Conservation (phyloP, 2,329 filamentous ascomycete genomes). For the Blastomyces gilchristii region DNA sequence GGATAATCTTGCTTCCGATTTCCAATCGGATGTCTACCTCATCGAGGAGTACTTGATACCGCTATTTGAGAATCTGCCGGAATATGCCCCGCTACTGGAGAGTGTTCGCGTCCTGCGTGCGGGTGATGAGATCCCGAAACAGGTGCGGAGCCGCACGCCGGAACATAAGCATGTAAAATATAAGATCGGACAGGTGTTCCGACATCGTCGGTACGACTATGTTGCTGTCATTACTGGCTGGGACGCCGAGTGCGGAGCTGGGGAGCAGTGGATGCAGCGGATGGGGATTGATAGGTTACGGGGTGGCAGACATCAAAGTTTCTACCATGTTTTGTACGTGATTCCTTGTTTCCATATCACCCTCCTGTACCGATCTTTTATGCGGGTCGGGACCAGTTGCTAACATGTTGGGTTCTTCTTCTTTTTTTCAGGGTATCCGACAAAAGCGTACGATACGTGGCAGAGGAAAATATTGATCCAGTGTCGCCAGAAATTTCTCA, state of each 20-base stretch:
- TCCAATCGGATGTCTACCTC: constrained; percentile 61
- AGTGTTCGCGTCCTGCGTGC: constrained; percentile 47
- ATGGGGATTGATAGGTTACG: constrained; percentile 53
- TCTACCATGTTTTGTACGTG: constrained; percentile 79
- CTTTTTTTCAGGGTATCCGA: constrained; percentile 48
- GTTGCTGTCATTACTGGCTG: constrained; percentile 81
- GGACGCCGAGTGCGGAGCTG: constrained; percentile 52
- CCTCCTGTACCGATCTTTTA: not conserved
- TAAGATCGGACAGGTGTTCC: constrained; percentile 72
- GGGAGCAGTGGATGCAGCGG: constrained; percentile 53
- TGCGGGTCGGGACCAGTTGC: constrained; percentile 14
- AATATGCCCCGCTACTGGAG: constrained; percentile 45
- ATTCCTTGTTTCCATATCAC: constrained; percentile 2
- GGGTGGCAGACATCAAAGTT: constrained; percentile 57
- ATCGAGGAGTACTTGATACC: constrained; percentile 59
- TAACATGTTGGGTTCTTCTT: constrained; percentile 15
- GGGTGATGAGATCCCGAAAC: constrained; percentile 47
- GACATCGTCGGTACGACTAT: constrained; percentile 68
- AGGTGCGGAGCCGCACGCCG: constrained; percentile 29
- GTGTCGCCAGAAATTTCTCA: constrained; percentile 44
- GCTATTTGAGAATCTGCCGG: constrained; percentile 43
- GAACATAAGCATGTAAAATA: constrained; percentile 47
- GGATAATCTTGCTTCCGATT: constrained; percentile 53
- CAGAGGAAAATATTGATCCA: constrained; percentile 70
- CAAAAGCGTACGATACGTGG: constrained; percentile 60